phyloP scores from a whole-genome alignment of 371 early-diverging fungal genomes.

The Coemansia sp. region DNA sequence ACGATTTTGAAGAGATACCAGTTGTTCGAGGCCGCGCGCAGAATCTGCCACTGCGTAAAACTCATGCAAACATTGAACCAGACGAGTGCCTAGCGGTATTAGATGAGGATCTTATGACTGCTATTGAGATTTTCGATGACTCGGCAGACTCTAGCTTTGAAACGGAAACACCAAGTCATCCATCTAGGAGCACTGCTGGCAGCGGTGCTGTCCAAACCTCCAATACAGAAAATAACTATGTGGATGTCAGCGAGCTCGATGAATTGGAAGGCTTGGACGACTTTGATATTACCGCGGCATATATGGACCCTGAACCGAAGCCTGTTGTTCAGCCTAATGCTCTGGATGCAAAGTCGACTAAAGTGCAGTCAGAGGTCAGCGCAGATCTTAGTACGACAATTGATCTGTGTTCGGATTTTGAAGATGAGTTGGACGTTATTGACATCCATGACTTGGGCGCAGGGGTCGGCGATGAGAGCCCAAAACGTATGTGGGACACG shows the following conservation, averaged over 20 bases:
- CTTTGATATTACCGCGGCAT: conserved; percentile 2
- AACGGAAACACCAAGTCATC: background rate
- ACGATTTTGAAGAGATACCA: conserved; percentile 23
- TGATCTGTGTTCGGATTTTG: conserved; percentile 33
- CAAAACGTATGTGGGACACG: conserved; percentile 13
- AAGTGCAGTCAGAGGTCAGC: background rate
- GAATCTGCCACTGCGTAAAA: background rate
- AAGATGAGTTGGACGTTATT: conserved; percentile 15
- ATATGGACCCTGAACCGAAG: background rate
- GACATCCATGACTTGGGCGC: conserved; percentile 12
- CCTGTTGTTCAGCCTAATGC: background rate
- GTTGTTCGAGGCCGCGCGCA: background rate
- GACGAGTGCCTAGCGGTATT: conserved; percentile 2
- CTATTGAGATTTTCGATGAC: conserved; percentile 37
- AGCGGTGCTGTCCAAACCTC: background rate
- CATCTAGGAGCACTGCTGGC: background rate
- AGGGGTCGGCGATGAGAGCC: conserved; percentile 10
- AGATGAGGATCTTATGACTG: conserved; percentile 17
- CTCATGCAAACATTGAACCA: background rate
- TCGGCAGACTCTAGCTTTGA: background rate
- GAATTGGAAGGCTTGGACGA: conserved; percentile 24
- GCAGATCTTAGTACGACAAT: conserved; percentile 7
- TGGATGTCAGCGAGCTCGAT: conserved; percentile 20
- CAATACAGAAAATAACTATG: background rate
- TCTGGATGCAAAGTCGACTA: background rate